Conservation (phyloP, 2,329 filamentous ascomycete species). For the Didymella sp. region DNA sequence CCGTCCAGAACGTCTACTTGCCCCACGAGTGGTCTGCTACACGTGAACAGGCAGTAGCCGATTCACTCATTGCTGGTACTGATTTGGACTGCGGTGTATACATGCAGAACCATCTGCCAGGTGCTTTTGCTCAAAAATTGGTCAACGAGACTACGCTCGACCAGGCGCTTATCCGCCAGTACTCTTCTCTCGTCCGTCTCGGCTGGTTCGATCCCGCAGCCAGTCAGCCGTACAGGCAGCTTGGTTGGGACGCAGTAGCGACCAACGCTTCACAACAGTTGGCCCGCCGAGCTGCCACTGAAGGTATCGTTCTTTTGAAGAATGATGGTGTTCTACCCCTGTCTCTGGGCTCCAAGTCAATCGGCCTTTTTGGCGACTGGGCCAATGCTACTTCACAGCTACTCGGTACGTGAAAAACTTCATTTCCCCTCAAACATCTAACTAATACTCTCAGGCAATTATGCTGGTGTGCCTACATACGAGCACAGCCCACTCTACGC, state of each 20-base stretch:
- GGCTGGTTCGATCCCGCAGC: constrained; percentile 55
- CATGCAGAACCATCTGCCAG: constrained; percentile 32
- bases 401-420: constrained; percentile 61
- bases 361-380: constrained; percentile 67
- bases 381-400: constrained; percentile 62
- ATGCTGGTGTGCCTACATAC: constrained; percentile 64
- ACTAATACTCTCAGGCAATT: constrained; percentile 56
- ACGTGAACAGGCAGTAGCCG: constrained; percentile 37
- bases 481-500: constrained; percentile 62
- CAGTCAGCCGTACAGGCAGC: constrained; percentile 34
- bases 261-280: constrained; percentile 62
- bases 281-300: constrained; percentile 60
- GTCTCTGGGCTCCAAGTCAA: constrained; percentile 45
- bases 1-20: constrained; percentile 65
- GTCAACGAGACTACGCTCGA: constrained; percentile 57
- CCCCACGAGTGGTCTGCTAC: constrained; percentile 52
- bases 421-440: not conserved
- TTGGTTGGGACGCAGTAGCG: constrained; percentile 54
- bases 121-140: constrained; percentile 26
- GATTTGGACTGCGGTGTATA: constrained; percentile 35
- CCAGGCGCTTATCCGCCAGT: constrained; percentile 60
- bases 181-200: constrained; percentile 61
- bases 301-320: constrained; percentile 61
- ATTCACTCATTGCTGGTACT: constrained; percentile 38
- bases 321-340: constrained; percentile 60